These are phyloP conservation scores for Saturnispora serradocipensis DNA, from an alignment of 805 yeast genomes.

Conservation along the genomic window DNA sequence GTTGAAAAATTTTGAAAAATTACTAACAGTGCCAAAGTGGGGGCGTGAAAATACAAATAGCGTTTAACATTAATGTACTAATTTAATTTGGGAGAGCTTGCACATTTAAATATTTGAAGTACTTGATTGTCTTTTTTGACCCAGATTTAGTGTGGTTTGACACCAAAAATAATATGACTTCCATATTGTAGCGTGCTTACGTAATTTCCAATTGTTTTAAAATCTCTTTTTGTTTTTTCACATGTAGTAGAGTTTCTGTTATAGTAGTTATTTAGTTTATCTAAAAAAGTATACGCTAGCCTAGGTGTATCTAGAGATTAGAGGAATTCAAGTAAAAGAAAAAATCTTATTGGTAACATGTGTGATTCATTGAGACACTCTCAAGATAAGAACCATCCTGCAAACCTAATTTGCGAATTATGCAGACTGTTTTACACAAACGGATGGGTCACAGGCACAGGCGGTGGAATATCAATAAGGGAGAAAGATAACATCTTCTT, in stretches of 20 bases:
- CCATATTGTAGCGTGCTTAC: too few relatives aligned
- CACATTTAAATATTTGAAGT: neutral
- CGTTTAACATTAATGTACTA: neutral
- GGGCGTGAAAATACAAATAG: neutral
- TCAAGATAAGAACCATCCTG: slow-evolving; percentile 48
- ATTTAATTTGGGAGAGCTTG: neutral
- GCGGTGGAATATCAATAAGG: slow-evolving; percentile 84
- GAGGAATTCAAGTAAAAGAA: neutral
- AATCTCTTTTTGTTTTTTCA: neutral
- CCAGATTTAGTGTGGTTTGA: neutral
- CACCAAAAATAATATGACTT: neutral
- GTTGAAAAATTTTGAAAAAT: neutral
- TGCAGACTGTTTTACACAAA: slow-evolving; percentile 69
- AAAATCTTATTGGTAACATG: neutral
- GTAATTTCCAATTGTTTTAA: neutral
- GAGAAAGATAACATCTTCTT: slow-evolving; percentile 51
- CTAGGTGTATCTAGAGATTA: neutral
- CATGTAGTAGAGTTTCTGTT: neutral
- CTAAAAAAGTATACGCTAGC: neutral
- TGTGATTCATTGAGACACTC: slow-evolving; percentile 11
- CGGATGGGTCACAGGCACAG: slow-evolving; percentile 94
- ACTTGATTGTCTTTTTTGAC: neutral
- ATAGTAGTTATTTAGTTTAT: neutral
- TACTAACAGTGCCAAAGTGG: neutral
- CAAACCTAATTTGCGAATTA: slow-evolving; percentile 73